These are phyloP conservation scores for Dendrocalamus latiflorus DNA, from an alignment of 202 grass and related monocot genomes.

Conservation along the genomic window DNA sequence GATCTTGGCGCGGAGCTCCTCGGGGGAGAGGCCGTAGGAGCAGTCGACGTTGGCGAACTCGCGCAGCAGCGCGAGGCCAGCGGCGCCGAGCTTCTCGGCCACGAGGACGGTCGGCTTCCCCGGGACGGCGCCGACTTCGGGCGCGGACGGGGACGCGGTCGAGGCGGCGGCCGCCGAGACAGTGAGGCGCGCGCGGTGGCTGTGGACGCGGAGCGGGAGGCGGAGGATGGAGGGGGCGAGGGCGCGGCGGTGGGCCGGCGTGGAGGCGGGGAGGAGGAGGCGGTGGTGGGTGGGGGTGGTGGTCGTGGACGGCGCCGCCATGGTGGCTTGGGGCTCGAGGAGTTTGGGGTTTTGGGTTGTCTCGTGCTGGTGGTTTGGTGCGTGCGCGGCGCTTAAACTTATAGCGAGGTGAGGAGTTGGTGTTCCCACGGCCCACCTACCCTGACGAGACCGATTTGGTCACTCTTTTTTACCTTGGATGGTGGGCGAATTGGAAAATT, in stretches of 20 bases:
- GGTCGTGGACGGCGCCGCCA: slow-evolving; percentile 55
- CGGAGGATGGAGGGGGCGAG: slow-evolving; percentile 1
- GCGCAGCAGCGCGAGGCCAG: slow-evolving; percentile 55
- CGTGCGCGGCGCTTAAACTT: background rate
- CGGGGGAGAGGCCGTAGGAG: slow-evolving; percentile 74
- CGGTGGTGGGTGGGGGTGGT: slow-evolving; percentile 30
- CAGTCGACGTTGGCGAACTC: slow-evolving; percentile 87
- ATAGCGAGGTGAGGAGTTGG: background rate
- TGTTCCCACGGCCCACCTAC: background rate
- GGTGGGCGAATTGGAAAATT: too few relatives aligned
- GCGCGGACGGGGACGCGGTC: slow-evolving; percentile 4
- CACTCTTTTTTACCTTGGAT: too few relatives aligned
- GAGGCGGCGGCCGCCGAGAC: background rate
- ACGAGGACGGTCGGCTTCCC: slow-evolving; percentile 71
- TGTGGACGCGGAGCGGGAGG: slow-evolving; percentile 15
- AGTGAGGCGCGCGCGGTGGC: background rate
- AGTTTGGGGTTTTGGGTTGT: background rate
- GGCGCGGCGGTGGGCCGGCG: background rate
- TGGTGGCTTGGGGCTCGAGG: slow-evolving; percentile 23
- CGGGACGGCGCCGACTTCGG: background rate
- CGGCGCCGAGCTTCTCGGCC: slow-evolving; percentile 81
- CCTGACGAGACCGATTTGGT: slow-evolving; percentile 5
- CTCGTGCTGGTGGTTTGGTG: background rate
- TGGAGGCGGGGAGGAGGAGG: slow-evolving; percentile 14
- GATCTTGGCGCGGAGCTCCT: slow-evolving; percentile 89